Conservation (phyloP, 148 eudicot genomes). For the Rhododendron mucronatum region DNA sequence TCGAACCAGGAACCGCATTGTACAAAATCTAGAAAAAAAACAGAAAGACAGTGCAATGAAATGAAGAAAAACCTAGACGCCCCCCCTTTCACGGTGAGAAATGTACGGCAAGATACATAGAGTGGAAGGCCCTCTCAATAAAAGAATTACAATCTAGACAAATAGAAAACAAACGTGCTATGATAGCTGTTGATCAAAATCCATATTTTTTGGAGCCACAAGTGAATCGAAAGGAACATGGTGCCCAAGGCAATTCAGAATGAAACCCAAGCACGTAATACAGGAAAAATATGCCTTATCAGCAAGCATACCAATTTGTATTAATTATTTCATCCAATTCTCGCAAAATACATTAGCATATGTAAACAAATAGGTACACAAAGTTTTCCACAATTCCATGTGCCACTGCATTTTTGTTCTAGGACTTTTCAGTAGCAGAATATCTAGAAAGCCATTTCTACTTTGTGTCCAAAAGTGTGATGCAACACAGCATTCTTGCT, state of each 20-base stretch:
- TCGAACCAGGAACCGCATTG: not conserved
- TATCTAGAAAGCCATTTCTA: not conserved
- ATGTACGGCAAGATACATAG: not conserved
- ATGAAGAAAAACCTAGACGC: not conserved
- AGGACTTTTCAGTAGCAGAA: not conserved
- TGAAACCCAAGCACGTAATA: not conserved
- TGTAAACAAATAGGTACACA: not conserved
- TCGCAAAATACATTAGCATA: not conserved
- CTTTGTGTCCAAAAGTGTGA: not conserved
- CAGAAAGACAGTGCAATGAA: not conserved
- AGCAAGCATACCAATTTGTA: not conserved
- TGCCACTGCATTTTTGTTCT: not conserved
- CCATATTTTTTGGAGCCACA: not conserved
- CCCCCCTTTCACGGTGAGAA: not conserved
- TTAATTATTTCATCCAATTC: not conserved
- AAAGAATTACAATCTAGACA: not conserved
- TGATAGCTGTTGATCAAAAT: not conserved
- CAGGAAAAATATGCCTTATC: not conserved
- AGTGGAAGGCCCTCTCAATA: not conserved
- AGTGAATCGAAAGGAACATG: not conserved
- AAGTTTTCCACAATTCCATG: not conserved
- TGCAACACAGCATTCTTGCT: not conserved
- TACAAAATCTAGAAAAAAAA: not conserved
- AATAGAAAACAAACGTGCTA: not conserved
- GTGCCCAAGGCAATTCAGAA: not conserved